phyloP scores from a whole-genome alignment of 129 eudicot species.

The carrot (Daucus carota) region DH1_v3.0 NC_030382.2:30934501-30935000 shows the following conservation, averaged over 20 bases:
- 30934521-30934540: too few species aligned
- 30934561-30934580: background rate
- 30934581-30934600: background rate
- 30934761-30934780: background rate
- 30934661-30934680: background rate
- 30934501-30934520: too few species aligned
- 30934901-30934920: conserved; percentile 99
- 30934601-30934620: background rate
- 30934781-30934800: background rate
- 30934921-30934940: conserved; percentile 99
- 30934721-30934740: background rate
- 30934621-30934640: background rate
- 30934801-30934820: background rate
- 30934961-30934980: background rate
- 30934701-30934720: background rate
- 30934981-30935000: too few species aligned
- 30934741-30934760: background rate
- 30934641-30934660: background rate
- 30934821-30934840: conserved; percentile 94
- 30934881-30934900: conserved; percentile 94
- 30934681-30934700: background rate
- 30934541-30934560: background rate
- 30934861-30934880: conserved; percentile 98
- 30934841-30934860: conserved; percentile 95
- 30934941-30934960: conserved; percentile 96